A percentile compares a stretch with the other conserved stretches of the same genome.
phyloP scores from a whole-genome alignment of 176 grass and related monocot genomes.

The Zea mays region Zm-B73-REFERENCE-NAM-5.0 NC_050103.1:124549501-124550000 shows the following conservation, averaged over 20 bases:
- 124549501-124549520: background rate
- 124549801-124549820: no score
- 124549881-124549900: no score
- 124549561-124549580: conserved; percentile 1
- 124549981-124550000: no score
- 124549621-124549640: background rate
- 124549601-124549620: background rate
- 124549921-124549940: no score
- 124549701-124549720: background rate
- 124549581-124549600: conserved; percentile 10
- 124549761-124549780: background rate
- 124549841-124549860: no score
- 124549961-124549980: no score
- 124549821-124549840: no score
- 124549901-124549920: no score
- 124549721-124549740: background rate
- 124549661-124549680: conserved; percentile 44
- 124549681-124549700: conserved; percentile 16
- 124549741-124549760: conserved; percentile 29
- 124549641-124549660: background rate
- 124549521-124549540: conserved; percentile 30
- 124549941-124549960: no score
- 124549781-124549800: no score
- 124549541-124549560: background rate
- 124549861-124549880: no score